Base-by-base conservation (phyloP, 2,329 filamentous ascomycete genomes). In the Fusarium circinatum region DNA sequence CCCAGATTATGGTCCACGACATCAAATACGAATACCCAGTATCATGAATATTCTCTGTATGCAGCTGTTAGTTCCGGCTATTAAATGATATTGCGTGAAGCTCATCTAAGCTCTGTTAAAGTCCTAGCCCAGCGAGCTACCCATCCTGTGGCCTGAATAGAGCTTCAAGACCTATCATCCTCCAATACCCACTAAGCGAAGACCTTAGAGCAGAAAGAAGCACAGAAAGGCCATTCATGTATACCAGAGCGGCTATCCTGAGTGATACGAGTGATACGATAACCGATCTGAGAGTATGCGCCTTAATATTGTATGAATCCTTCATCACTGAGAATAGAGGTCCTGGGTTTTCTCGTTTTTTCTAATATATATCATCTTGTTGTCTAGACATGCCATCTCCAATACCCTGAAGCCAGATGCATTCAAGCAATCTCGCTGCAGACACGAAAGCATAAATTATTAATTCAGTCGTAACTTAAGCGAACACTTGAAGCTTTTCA, bases 1-100 rank as follows among this genome's bases (percentile, higher is more conserved):
- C 48, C 48, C 36, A n/a, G 58, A 64, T 65, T 57, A 65, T 69
- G 56, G 52, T 56, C 72, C 22, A 65, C 39, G 55, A 58, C 17
- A 20, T 45, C 32, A 45, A 36, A 47, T 22, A 60, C 15, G 26
- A 54, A 74, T 68, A 54, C 44, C 52, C 32, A 42, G 28, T 34
- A 38, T 42, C 47, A 52, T 24, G 24, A n/a, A 38, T 28, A n/a
- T n/a, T 49, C 34, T 30, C 24, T 49, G 36, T 8, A 8, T 22
- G 34, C 6, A n/a, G 34, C 36, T 26, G 11, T n/a, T 3, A 20
- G 26, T 30, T 36, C 60, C 32, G 4, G 13, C 12, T 36, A 32
- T 22, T 13, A 28, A 44, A 24, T 18, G 8, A n/a, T 26, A 15
- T 44, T 45, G 17, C 22, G 9, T 36, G n/a, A 58, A 44, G 22